Percentiles rank a stretch among this genome's conserved stretches.
These are phyloP conservation scores for Cystobasidium tubakii DNA, from an alignment of 768 basidiomycete genomes.

Conservation along the genomic window DNA sequence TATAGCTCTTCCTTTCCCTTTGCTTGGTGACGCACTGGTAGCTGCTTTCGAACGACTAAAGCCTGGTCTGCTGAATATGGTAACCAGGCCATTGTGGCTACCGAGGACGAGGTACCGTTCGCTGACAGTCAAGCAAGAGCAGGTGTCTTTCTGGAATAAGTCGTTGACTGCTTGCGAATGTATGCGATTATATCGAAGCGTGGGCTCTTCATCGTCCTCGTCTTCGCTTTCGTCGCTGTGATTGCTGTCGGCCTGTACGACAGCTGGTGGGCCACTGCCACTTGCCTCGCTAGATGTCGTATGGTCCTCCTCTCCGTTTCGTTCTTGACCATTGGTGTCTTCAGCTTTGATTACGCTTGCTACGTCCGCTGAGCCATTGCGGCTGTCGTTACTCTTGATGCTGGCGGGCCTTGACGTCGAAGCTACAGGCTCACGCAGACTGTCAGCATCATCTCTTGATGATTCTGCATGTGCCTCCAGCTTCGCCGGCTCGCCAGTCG, in stretches of 20 bases:
- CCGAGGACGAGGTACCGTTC: slow-evolving; percentile 23
- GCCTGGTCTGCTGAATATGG: slow-evolving; percentile 20
- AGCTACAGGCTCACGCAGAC: background rate
- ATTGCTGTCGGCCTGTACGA: background rate
- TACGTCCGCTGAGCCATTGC: background rate
- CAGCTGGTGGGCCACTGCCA: background rate
- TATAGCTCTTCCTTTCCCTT: slow-evolving; percentile 15
- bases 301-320: background rate
- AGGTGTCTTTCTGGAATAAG: slow-evolving; percentile 28
- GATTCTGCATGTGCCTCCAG: background rate
- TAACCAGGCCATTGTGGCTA: slow-evolving; percentile 27
- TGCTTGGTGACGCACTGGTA: background rate
- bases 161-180: slow-evolving; percentile 13
- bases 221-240: slow-evolving; percentile 17
- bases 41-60: background rate
- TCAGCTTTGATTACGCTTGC: background rate
- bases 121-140: slow-evolving; percentile 36
- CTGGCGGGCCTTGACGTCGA: background rate
- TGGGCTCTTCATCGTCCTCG: slow-evolving; percentile 39
- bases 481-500: background rate
- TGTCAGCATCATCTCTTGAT: background rate
- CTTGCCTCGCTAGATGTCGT: background rate
- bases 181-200: slow-evolving; percentile 31
- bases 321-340: background rate
- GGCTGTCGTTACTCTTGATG: background rate